Evolutionary conservation across 2,329 filamentous ascomycete species (phyloP).

Genomic region (Xylaria sp.): DNA sequence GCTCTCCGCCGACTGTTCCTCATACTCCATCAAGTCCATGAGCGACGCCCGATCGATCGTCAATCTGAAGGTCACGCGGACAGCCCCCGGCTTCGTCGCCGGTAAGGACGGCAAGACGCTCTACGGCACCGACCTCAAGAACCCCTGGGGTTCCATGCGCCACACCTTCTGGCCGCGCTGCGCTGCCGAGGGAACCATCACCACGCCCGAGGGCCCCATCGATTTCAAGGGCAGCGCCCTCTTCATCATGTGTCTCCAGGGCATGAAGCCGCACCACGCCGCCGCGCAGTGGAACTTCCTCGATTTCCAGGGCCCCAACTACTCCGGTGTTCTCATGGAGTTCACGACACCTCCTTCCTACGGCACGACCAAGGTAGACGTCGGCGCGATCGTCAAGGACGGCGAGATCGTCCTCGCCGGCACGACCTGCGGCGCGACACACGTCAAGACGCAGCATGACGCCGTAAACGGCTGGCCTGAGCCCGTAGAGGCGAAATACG

Average conservation of each 20-base stretch:
- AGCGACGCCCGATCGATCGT: slow-evolving; percentile 75
- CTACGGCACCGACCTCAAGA: slow-evolving; percentile 77
- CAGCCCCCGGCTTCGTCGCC: slow-evolving; percentile 73
- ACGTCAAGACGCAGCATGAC: slow-evolving; percentile 67
- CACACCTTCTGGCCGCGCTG: slow-evolving; percentile 95
- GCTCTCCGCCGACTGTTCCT: slow-evolving; percentile 75
- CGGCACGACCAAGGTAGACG: slow-evolving; percentile 73
- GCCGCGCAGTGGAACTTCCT: slow-evolving; percentile 90
- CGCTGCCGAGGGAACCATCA: slow-evolving; percentile 73
- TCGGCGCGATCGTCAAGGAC: slow-evolving; percentile 77
- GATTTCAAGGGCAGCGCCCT: slow-evolving; percentile 76
- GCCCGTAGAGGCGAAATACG: slow-evolving; percentile 67
- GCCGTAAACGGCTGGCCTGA: slow-evolving; percentile 82
- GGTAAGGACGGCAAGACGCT: slow-evolving; percentile 79
- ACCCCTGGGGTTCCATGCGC: slow-evolving; percentile 89
- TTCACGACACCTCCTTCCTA: slow-evolving; percentile 93
- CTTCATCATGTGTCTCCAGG: slow-evolving; percentile 82
- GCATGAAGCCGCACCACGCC: slow-evolving; percentile 98
- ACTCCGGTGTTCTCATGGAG: slow-evolving; percentile 92
- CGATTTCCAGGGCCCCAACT: slow-evolving; percentile 81
- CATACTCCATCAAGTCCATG: slow-evolving; percentile 86
- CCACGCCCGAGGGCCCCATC: slow-evolving; percentile 73
- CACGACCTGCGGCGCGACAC: slow-evolving; percentile 57
- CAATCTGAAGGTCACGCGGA: slow-evolving; percentile 74
- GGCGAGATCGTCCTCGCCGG: slow-evolving; percentile 73